Percentiles rank a stretch among this genome's conserved stretches.
Conservation (phyloP, 495 filamentous ascomycete species). For the Neurospora sp. region DNA sequence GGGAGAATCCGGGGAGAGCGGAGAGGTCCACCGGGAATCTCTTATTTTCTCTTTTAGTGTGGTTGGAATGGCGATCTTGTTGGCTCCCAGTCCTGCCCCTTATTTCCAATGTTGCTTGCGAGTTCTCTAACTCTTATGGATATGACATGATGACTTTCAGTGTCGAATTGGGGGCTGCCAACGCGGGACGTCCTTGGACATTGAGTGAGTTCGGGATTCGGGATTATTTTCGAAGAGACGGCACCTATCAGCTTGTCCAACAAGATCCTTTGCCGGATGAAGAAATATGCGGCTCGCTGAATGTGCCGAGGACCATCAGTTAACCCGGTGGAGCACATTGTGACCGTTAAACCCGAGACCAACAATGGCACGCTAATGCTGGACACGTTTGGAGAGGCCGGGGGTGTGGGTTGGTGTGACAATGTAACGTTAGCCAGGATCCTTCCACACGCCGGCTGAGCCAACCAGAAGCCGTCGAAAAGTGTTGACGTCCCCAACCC, state of each 20-base stretch:
- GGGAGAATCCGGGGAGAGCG: not conserved
- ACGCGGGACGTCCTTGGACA: not conserved
- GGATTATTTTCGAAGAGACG: not conserved
- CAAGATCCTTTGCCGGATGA: not conserved
- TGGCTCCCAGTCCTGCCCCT: not conserved
- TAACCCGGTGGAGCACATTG: not conserved
- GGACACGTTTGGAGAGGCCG: not conserved
- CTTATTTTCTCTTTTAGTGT: not conserved
- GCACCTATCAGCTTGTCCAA: not conserved
- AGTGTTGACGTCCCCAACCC: not conserved
- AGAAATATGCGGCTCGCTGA: not conserved
- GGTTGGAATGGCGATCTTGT: not conserved
- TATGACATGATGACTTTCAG: not conserved
- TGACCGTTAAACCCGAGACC: not conserved
- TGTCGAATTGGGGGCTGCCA: not conserved
- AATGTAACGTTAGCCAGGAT: not conserved
- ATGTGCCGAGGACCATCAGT: not conserved
- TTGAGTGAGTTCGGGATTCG: not conserved
- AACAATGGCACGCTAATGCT: not conserved
- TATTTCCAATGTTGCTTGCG: not conserved
- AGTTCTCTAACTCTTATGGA: not conserved
- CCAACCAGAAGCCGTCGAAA: not conserved
- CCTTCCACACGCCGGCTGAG: not conserved
- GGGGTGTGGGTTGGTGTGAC: not conserved
- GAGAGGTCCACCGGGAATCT: not conserved